Evolutionary conservation across 352 stramenopile genomes (phyloP), one percentile per base, ranked within the genome.

Genomic region (Globisporangium carolinianum): DNA sequence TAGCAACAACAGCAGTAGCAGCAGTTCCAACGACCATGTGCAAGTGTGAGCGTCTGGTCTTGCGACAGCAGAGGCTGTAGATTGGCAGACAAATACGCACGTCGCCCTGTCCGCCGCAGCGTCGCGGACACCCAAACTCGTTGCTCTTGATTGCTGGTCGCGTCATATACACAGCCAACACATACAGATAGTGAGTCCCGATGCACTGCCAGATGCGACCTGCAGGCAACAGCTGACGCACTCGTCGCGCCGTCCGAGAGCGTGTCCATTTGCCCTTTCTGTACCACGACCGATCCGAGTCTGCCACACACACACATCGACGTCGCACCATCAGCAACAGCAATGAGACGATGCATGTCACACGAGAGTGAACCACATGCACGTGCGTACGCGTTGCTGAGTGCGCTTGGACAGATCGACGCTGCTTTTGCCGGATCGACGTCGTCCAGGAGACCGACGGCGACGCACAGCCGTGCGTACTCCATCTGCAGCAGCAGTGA

Each of bases 101-200:
- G 62, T 98, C 92, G 58, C 92, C 92, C 67, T 98, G 86, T 17
- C 92, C 92, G 38, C 92, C 92, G 52, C 89, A 98, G 2, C 92
- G 83, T 17, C 91, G 73, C 14, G 87, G 79, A n/a, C 78, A 88
- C 4, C 87, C 83, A 51, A 82, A 82, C 39, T 86, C 72, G 37
- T 75, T 63, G 51, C 79, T 87, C n/a, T 68, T 67, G 18, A 95
- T 41, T 10, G 71, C 83, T 86, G 45, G n/a, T 43, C 24, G 24
- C 24, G 24, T 32, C 1, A 32, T 32, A 32, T 32, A 32, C 2
- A 32, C 24, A 32, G 24, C 24, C 24, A 32, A 32, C 24, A 32
- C 24, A 24, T 2, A 32, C 24, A 32, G 24, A 32, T 2, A 3
- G 24, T 32, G 24, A 32, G 24, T 32, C 24, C 2, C 2, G 24